These are phyloP conservation scores for Cyclotella baltica DNA, from an alignment of 108 stramenopile species.

Conservation along the genomic window DNA sequence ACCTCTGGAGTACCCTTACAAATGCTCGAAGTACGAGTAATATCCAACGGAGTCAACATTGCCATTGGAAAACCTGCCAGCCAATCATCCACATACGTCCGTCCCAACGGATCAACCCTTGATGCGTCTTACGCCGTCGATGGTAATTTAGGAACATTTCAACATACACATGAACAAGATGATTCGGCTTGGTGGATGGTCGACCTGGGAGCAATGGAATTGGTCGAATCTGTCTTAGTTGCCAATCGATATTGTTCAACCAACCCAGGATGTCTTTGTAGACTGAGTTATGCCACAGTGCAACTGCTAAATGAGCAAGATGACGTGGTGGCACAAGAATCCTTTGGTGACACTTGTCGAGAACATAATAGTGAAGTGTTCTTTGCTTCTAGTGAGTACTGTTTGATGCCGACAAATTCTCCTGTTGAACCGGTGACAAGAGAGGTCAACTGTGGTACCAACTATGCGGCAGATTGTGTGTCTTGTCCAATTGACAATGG, in stretches of 20 bases:
- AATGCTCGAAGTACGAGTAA: background rate
- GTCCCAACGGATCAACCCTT: background rate
- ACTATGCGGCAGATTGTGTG: too few relatives aligned
- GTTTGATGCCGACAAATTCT: too few relatives aligned
- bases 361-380: background rate
- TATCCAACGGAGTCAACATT: background rate
- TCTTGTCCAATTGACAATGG: too few relatives aligned
- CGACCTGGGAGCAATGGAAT: background rate
- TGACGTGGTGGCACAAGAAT: background rate
- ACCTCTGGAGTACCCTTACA: background rate
- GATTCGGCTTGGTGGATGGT: background rate
- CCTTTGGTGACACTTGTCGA: background rate
- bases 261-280: background rate
- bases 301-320: background rate
- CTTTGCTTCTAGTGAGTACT: too few relatives aligned
- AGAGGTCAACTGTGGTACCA: too few relatives aligned
- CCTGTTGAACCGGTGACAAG: too few relatives aligned
- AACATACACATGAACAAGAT: background rate
- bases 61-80: background rate
- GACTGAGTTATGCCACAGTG: background rate
- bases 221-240: background rate
- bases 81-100: background rate
- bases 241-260: background rate
- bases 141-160: background rate
- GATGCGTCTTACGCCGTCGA: background rate